These are phyloP conservation scores for Periconia sp. DNA, from an alignment of 2,329 filamentous ascomycete species.

Conservation along the genomic window DNA sequence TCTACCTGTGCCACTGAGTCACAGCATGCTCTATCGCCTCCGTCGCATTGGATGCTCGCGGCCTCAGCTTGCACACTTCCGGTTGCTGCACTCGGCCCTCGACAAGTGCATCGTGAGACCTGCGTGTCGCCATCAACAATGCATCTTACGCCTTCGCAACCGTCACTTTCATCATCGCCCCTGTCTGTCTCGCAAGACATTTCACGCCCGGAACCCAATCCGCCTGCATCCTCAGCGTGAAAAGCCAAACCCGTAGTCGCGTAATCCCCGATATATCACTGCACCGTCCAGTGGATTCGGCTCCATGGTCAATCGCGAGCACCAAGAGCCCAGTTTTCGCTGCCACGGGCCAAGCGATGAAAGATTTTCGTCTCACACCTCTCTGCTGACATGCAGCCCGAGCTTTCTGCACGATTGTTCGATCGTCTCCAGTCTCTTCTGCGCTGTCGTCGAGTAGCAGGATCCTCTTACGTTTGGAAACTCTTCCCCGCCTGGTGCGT, in stretches of 20 bases:
- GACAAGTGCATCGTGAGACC: slow-evolving; percentile 9
- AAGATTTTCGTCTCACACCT: slow-evolving; percentile 27
- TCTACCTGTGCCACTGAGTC: slow-evolving; percentile 10
- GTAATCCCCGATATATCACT: not conserved
- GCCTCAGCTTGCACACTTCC: slow-evolving; percentile 20
- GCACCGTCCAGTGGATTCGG: too few species aligned
- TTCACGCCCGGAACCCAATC: too few species aligned
- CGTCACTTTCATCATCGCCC: slow-evolving; percentile 25
- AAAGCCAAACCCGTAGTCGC: not conserved
- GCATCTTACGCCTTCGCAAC: slow-evolving; percentile 28
- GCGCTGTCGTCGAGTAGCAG: slow-evolving; percentile 26
- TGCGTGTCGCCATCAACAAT: slow-evolving; percentile 25
- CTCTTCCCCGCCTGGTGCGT: slow-evolving; percentile 34
- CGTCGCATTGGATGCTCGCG: slow-evolving; percentile 8
- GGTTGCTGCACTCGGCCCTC: not conserved
- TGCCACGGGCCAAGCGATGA: too few species aligned
- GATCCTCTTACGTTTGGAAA: slow-evolving; percentile 47
- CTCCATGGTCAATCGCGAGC: too few species aligned
- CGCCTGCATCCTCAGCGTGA: too few species aligned
- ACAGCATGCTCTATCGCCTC: slow-evolving; percentile 18
- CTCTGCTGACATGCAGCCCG: slow-evolving; percentile 24
- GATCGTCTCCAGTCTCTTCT: slow-evolving; percentile 22
- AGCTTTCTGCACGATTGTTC: slow-evolving; percentile 27
- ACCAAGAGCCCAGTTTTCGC: too few species aligned
- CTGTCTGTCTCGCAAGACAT: slow-evolving; percentile 10